Base-by-base conservation (phyloP, 2,329 filamentous ascomycete species). In the Stachybotrys chartarum region DNA sequence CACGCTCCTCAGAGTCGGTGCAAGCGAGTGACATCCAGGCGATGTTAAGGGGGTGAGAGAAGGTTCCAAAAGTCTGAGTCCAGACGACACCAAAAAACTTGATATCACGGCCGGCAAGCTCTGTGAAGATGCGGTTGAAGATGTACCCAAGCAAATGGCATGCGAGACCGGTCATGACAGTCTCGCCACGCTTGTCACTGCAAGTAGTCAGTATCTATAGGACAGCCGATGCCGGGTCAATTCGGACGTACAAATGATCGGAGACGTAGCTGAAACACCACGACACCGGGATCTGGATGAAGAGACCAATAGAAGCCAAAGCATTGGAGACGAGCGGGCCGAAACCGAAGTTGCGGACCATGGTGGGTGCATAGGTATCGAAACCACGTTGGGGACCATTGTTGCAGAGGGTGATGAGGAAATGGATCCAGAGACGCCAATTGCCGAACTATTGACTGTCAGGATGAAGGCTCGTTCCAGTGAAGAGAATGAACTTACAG, bases 11-110 rank as follows among this genome's bases (percentile, higher is more conserved):
- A 0, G 81, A 82, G 53, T 82, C 79, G 0, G 73, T 72, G 63
- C 81, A 82, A 3, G 78, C 74, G 1, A 84, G 68, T 0, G 80
- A 83, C 64, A 84, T 72, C 81, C 81, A 85, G 1, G 80, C 77
- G 52, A 84, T 81, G 62, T 85, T 84, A 24, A 85, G 71, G 0
- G 79, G 79, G 54, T 82, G 79, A 1, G 77, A 75, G 56, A 81
- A 80, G 5, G 77, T 80, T 18, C 77, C 78, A 56, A 82, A 81
- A 0, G 70, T 75, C 61, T 82, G 79, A 0, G 78, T 82, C 77
- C 77, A 81, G 24, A 82, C 74, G 3, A 82, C 78, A 32, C 78
- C 79, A 58, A 82, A 81, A 64, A 80, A 81, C 4, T 72, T 69
- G 1, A 76, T 70, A 14, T 42, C 35, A 42, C 35, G 35, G 3